A percentile compares a stretch with the other conserved stretches of the same genome.
These are phyloP conservation scores for Pelagophyceae sp. DNA, from an alignment of 352 stramenopile genomes.

Conservation along the genomic window DNA sequence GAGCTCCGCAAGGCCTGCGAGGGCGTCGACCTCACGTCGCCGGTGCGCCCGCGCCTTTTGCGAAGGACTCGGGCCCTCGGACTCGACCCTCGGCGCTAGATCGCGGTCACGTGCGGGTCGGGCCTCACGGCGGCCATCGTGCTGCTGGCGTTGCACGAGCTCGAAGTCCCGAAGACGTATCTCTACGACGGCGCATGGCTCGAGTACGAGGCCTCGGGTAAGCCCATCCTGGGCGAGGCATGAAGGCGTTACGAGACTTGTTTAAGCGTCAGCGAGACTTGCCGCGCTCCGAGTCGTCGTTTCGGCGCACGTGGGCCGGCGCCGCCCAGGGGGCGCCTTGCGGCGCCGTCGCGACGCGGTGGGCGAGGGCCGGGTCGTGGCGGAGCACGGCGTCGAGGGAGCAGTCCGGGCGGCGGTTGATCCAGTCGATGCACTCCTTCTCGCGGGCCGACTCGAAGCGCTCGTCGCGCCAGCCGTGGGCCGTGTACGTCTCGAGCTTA, in stretches of 20 bases:
- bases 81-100: slow-evolving; percentile 33
- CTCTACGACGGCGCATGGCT: slow-evolving; percentile 75
- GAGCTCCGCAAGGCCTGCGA: slow-evolving; percentile 16
- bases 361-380: background rate
- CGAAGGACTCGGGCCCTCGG: slow-evolving; percentile 41
- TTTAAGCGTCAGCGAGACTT: no score
- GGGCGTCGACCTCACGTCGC: slow-evolving; percentile 55
- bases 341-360: no score
- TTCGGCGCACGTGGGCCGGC: no score
- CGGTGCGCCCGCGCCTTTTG: slow-evolving; percentile 53
- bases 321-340: no score
- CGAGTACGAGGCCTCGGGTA: slow-evolving; percentile 58
- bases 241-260: no score
- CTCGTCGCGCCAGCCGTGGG: slow-evolving; percentile 5
- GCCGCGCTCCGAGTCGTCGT: no score
- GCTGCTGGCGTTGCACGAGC: slow-evolving; percentile 48
- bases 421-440: slow-evolving; percentile 13
- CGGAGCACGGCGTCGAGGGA: background rate
- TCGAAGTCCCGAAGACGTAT: slow-evolving; percentile 19
- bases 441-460: background rate
- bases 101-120: slow-evolving; percentile 21
- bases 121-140: slow-evolving; percentile 24
- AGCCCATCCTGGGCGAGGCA: no score
- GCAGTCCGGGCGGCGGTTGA: slow-evolving; percentile 3
- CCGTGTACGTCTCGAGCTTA: background rate